Percentiles rank a stretch among this genome's conserved stretches.
Conservation (phyloP, 352 stramenopile species). For the Thraustochytrium sp. region DNA sequence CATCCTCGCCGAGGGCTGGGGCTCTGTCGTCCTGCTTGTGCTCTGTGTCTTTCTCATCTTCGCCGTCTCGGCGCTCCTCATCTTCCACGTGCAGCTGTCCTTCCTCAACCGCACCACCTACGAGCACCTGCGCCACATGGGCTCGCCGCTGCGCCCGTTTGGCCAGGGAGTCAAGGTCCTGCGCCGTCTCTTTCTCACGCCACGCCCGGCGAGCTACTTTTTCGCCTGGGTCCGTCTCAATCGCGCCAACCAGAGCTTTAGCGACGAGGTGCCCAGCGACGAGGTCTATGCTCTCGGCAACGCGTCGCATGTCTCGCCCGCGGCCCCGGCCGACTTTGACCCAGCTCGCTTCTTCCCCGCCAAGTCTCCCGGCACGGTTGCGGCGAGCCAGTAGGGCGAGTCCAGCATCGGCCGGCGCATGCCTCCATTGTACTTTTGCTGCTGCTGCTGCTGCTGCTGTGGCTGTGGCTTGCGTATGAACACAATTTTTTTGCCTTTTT, state of each 20-base stretch:
- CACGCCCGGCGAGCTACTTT: background rate
- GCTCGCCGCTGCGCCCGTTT: background rate
- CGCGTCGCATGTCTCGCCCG: background rate
- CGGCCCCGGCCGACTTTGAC: background rate
- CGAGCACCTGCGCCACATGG: background rate
- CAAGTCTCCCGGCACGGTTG: too few relatives aligned
- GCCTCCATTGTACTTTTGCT: too few relatives aligned
- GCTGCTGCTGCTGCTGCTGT: too few relatives aligned
- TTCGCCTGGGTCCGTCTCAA: background rate
- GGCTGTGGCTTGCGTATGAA: too few relatives aligned
- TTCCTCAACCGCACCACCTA: slow-evolving; percentile 15
- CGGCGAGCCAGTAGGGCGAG: too few relatives aligned
- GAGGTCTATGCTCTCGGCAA: slow-evolving; percentile 1
- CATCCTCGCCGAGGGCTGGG: background rate
- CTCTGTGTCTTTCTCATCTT: slow-evolving; percentile 27
- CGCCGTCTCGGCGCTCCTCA: background rate
- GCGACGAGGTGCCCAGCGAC: background rate
- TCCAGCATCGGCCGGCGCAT: too few relatives aligned
- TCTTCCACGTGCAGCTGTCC: slow-evolving; percentile 20
- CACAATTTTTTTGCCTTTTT: too few relatives aligned
- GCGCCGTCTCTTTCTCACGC: background rate
- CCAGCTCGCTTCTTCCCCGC: background rate
- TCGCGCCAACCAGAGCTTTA: background rate
- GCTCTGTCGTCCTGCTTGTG: background rate
- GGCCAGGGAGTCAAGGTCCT: background rate